Base-by-base conservation (phyloP, 2,329 filamentous ascomycete species). In the Sclerotiophoma versabilis region DNA sequence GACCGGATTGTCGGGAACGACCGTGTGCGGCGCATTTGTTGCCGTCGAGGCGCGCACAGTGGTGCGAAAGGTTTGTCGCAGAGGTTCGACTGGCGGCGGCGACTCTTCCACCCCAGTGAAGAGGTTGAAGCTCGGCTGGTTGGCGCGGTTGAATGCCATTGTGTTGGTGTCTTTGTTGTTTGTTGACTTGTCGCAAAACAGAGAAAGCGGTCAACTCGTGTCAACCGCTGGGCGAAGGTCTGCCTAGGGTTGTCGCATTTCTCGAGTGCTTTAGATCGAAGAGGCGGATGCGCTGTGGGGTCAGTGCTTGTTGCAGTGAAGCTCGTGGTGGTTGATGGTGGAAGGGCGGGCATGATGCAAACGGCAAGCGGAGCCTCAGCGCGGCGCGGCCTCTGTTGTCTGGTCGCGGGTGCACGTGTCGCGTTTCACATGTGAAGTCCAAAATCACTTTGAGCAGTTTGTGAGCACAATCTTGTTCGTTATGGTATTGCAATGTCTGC, bases 41-140 rank as follows among this genome's bases (percentile, higher is more conserved):
- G 79, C 79, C 48, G 77, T 75, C 6, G 79, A 80, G 54, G 78
- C 74, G 47, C 78, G 76, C 49, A 80, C 63, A 14, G 70, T 74
- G 17, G 63, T 64, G 47, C 71, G 70, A 37, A 73, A 72, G 0
- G 76, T 77, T 57, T 80, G 76, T 52, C 77, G 75, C 48, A 77
- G 59, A 17, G 76, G 72, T 54, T 77, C 71, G 22, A 66, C 66
- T 1, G 66, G 65, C 20, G 73, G 65, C 27, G 73, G 65, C 5
- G 74, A 69, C 37, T 75, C 69, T 34, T 64, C 66, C 26, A 67
- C 76, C 46, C 80, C 80, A 11, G 77, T 75, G 38, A 82, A 74
- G 66, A 82, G 78, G 67, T 82, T 79, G 67, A 78, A 82, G 26
- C 73, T 77, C 10, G 79, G 78, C 49, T 75, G 71, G 59, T 78